These are phyloP conservation scores for Geotrichum macrosporum DNA, from an alignment of 1,139 yeast genomes.

Conservation along the genomic window DNA sequence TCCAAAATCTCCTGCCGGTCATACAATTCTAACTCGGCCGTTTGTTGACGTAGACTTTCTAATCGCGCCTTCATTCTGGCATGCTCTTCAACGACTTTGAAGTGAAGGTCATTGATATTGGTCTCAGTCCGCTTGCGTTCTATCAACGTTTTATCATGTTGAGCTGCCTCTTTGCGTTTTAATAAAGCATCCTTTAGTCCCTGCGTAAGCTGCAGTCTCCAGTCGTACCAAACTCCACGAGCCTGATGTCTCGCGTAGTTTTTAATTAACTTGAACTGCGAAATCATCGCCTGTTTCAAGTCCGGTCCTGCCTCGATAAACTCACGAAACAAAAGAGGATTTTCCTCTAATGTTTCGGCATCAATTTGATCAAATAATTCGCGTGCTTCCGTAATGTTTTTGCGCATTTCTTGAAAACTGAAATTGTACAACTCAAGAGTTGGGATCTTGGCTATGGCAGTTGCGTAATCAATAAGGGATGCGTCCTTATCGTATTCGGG, in stretches of 20 bases:
- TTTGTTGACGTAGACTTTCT: constrained; percentile 8
- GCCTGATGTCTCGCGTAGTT: constrained; percentile 51
- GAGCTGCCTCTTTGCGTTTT: constrained; percentile 8
- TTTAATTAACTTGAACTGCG: constrained; percentile 48
- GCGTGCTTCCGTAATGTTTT: constrained; percentile 46
- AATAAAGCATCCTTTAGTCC: constrained; percentile 43
- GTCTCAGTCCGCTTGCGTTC: constrained; percentile 4
- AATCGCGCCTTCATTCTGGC: constrained; percentile 9
- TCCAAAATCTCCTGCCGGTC: constrained; percentile 9
- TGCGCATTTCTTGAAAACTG: constrained; percentile 49
- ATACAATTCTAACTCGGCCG: constrained; percentile 10
- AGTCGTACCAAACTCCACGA: constrained; percentile 52
- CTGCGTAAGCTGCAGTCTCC: constrained; percentile 50
- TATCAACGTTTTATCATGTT: constrained; percentile 9
- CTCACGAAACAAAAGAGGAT: constrained; percentile 49
- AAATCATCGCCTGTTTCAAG: constrained; percentile 43
- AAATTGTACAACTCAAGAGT: constrained; percentile 36
- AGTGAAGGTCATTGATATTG: constrained; percentile 5
- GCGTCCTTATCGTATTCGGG: constrained; percentile 2
- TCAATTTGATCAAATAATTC: constrained; percentile 45
- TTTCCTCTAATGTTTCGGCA: constrained; percentile 44
- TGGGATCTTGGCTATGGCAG: constrained; percentile 33
- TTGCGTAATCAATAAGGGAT: constrained; percentile 28
- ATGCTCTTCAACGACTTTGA: constrained; percentile 4
- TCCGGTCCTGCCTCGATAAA: constrained; percentile 42